Conservation (phyloP, 1,284 basidiomycete genomes). For the Heterobasidion parviporum region DNA sequence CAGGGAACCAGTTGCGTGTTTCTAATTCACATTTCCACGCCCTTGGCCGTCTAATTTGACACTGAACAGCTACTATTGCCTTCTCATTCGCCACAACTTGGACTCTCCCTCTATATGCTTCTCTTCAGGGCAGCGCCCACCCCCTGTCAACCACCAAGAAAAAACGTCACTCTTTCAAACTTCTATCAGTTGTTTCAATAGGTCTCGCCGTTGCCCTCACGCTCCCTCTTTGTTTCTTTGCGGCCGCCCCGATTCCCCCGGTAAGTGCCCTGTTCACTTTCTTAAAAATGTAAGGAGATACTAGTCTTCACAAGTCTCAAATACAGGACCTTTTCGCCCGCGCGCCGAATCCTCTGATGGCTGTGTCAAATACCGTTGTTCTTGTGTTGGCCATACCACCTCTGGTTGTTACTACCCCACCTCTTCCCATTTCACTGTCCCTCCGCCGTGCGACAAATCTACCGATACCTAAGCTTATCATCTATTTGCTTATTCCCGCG, state of each 20-base stretch:
- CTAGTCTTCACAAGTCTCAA: slow-evolving; percentile 6
- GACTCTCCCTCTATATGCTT: slow-evolving; percentile 56
- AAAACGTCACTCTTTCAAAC: slow-evolving; percentile 46
- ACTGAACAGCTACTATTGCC: slow-evolving; percentile 35
- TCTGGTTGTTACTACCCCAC: slow-evolving; percentile 47
- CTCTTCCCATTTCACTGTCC: slow-evolving; percentile 35
- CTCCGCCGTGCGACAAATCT: slow-evolving; percentile 34
- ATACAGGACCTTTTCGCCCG: slow-evolving; percentile 14
- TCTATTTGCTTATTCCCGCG: slow-evolving; percentile 30
- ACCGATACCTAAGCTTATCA: slow-evolving; percentile 37
- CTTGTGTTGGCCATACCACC: slow-evolving; percentile 53
- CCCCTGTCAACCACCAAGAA: slow-evolving; percentile 32
- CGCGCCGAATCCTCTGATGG: slow-evolving; percentile 23
- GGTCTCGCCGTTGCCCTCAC: slow-evolving; percentile 39
- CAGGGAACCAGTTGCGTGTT: slow-evolving; percentile 46
- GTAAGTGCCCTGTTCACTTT: slow-evolving; percentile 23
- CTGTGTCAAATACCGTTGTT: slow-evolving; percentile 39
- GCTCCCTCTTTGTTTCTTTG: slow-evolving; percentile 50
- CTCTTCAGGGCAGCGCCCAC: slow-evolving; percentile 37
- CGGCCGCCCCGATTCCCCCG: slow-evolving; percentile 31
- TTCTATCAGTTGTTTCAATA: slow-evolving; percentile 45
- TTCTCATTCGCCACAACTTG: slow-evolving; percentile 59
- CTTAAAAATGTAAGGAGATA: not conserved
- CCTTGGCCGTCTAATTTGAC: not conserved
- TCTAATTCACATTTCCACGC: not conserved